Conservation (phyloP, 1,139 yeast species). For the Arxiozyma heterogenica region DNA sequence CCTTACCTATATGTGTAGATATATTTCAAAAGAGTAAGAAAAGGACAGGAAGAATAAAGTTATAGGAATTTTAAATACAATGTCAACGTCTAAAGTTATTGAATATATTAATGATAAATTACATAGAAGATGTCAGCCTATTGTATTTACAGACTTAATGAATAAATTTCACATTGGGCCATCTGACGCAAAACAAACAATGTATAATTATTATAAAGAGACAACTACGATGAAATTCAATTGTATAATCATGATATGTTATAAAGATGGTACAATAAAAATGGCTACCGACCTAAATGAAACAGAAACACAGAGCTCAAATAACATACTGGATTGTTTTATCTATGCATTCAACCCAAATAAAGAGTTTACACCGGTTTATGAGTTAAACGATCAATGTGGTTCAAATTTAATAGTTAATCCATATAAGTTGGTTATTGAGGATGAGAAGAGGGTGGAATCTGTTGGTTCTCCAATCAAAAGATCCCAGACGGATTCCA, state of each 20-base stretch:
- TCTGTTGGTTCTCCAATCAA: background rate
- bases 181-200: constrained; percentile 20
- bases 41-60: background rate
- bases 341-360: constrained; percentile 30
- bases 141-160: constrained; percentile 26
- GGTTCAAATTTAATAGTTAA: constrained; percentile 16
- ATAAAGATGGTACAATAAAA: constrained; percentile 14
- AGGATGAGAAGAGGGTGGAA: background rate
- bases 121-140: constrained; percentile 21
- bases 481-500: background rate
- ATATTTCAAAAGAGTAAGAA: background rate
- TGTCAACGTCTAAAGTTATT: background rate
- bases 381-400: constrained; percentile 14
- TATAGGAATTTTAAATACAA: background rate
- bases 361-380: constrained; percentile 22
- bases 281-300: constrained; percentile 17
- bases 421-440: constrained; percentile 12
- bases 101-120: constrained; percentile 17
- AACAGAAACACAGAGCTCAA: constrained; percentile 6
- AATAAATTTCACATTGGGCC: constrained; percentile 21
- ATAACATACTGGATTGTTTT: constrained; percentile 22
- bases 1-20: too few species aligned
- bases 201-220: constrained; percentile 24
- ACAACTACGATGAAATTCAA: constrained; percentile 21
- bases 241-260: constrained; percentile 23